Evolutionary conservation across 768 basidiomycete genomes (phyloP).

Genomic region (Dentipellis sp.): DNA sequence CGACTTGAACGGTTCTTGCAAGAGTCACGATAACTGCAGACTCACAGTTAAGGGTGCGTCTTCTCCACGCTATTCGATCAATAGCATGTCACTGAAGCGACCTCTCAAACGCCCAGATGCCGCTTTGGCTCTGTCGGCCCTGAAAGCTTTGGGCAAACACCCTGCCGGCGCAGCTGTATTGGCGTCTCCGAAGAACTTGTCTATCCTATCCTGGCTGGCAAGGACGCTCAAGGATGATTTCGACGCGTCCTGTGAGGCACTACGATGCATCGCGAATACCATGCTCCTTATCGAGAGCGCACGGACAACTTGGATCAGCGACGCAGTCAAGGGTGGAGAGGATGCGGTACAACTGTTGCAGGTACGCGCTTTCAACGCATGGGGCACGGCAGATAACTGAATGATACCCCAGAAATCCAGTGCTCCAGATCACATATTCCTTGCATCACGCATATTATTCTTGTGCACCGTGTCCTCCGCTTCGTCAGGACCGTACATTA

Average conservation of each 20-base stretch:
- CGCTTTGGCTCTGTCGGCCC: slow-evolving; percentile 51
- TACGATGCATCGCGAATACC: slow-evolving; percentile 74
- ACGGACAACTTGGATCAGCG: slow-evolving; percentile 44
- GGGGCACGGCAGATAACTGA: background rate
- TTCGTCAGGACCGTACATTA: slow-evolving; percentile 36
- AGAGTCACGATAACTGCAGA: slow-evolving; percentile 15
- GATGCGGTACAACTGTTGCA: slow-evolving; percentile 47
- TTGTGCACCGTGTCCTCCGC: slow-evolving; percentile 51
- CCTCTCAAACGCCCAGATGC: slow-evolving; percentile 41
- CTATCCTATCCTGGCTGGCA: slow-evolving; percentile 43
- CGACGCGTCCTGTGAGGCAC: slow-evolving; percentile 58
- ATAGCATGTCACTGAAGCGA: background rate
- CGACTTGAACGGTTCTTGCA: slow-evolving; percentile 27
- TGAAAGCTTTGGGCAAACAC: slow-evolving; percentile 70
- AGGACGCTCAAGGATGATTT: slow-evolving; percentile 44
- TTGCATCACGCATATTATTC: slow-evolving; percentile 70
- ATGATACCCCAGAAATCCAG: slow-evolving; percentile 44
- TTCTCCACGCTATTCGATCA: background rate
- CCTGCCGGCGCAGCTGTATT: slow-evolving; percentile 59
- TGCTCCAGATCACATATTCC: slow-evolving; percentile 57
- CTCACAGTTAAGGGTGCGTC: slow-evolving; percentile 48
- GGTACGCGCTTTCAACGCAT: slow-evolving; percentile 27
- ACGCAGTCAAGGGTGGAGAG: slow-evolving; percentile 57
- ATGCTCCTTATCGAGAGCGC: slow-evolving; percentile 60
- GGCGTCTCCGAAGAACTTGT: slow-evolving; percentile 44